Evolutionary conservation across 176 grass and related monocot genomes (phyloP), one percentile per base, ranked within the genome.

Genomic region (Coix lacrymajobi): DNA sequence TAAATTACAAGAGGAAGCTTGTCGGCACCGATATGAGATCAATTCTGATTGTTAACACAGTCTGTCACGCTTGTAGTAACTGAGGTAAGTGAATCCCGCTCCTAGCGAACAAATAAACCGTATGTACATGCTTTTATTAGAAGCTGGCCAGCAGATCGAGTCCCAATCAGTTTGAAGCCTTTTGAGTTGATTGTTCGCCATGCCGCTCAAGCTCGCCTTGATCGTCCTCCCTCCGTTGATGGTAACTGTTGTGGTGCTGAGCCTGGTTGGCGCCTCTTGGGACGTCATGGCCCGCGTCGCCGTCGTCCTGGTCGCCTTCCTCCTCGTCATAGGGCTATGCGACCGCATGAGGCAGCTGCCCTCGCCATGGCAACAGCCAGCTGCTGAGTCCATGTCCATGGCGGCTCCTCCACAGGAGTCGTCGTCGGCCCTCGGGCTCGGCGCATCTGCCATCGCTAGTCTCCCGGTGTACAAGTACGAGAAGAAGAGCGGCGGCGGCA

Each of bases 141-240:
- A 76, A 76, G 34, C 20, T 4, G 7, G 1, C 11, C 11, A 38
- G 4, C 33, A 73, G 37, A n/a, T n/a, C n/a, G n/a, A 76, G 3
- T 11, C n/a, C n/a, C 15, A 15, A 15, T 54, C 22, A 70, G 9
- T 20, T 20, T 6, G 9, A 70, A 38, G 33, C 37, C 67, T 15
- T 70, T 15, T 70, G 11, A 43, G 3, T 36, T 38, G 20, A 38
- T 38, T 1, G 38, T 25, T 2, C n/a, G 39, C 36, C 67, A 84
- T 85, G 82, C 62, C 29, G 43, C 57, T 86, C 6, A 85, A 81
- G 68, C 62, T 87, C 22, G 30, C 16, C 20, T 1, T 85, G 15
- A 31, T 81, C 68, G 67, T 78, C 44, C 51, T 54, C 45, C 51
- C 54, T 31, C 81, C 77, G 26, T 12, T 38, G 45, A 28, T 30